Evolutionary conservation across 208 protist genomes (phyloP), one percentile per base, ranked within the genome.

Genomic region (Leishmania tropica): DNA sequence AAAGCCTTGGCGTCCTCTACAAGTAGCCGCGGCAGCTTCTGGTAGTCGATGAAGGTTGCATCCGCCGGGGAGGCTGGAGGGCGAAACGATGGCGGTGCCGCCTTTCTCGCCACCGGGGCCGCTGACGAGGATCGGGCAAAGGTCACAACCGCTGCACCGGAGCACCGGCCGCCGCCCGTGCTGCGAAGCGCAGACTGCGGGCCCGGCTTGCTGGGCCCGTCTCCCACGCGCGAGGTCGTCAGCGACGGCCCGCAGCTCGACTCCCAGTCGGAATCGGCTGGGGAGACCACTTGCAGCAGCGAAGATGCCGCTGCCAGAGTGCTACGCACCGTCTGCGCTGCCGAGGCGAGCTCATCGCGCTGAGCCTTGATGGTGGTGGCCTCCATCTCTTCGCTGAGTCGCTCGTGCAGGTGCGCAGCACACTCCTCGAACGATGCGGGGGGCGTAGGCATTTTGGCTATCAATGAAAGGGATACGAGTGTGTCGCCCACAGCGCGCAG

Each of bases 331-430:
- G 73, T 42, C n/a, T 64, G 58, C 40, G 54, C 82, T 42, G 78
- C 77, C 0, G 60, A 74, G 10, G 60, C 78, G 0, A 85, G 53
- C 24, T 85, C 82, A 51, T 85, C 82, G 5, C 82, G 70, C 65
- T 85, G 78, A 13, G 72, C 72, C 53, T 75, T 76, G 13, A 85
- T 56, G 15, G 4, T 3, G 6, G 72, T 53, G 13, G 70, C 60
- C n/a, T 82, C 64, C 40, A 72, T 74, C 47, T 81, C 78, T 28
- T 79, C 78, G 13, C 60, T 60, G 31, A 78, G 78, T 7, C 74
- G 71, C 1, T 62, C 65, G 6, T 62, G 62, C 37, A 85, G 51
- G 37, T n/a, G 37, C 8, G 48, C n/a, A 8, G 81, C n/a, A 21
- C 48, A 60, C 72, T 79, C 77, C 3, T 60, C 24, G 1, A 85